phyloP scores from a whole-genome alignment of 768 basidiomycete genomes.

The Suillus americanus region DNA sequence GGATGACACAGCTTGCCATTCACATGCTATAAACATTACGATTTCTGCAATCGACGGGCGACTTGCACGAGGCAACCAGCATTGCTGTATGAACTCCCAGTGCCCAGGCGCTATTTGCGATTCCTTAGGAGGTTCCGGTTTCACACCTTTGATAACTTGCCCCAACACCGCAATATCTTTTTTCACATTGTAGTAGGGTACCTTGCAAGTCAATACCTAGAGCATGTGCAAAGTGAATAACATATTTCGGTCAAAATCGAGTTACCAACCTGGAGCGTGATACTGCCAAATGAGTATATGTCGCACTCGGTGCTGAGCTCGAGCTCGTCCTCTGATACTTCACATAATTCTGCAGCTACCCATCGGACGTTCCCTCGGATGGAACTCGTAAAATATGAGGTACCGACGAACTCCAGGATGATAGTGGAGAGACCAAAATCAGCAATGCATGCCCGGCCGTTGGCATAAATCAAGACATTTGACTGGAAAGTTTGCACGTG shows the following conservation, averaged over 20 bases:
- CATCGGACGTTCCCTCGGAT: background rate
- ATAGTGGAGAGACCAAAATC: slow-evolving; percentile 40
- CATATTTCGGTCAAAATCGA: background rate
- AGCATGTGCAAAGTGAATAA: background rate
- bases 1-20: background rate
- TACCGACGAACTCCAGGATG: slow-evolving; percentile 32
- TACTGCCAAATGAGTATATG: background rate
- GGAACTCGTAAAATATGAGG: slow-evolving; percentile 10
- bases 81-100: background rate
- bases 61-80: background rate
- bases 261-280: background rate
- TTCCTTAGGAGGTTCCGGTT: background rate
- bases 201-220: background rate
- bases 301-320: background rate
- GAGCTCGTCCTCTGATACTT: background rate
- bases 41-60: background rate
- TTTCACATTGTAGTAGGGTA: background rate
- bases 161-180: background rate
- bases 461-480: slow-evolving; percentile 15
- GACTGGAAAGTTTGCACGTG: background rate
- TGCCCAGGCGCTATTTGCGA: background rate
- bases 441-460: background rate
- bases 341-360: background rate
- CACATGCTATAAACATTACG: background rate
- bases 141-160: too few species aligned